Evolutionary conservation across 2,329 filamentous ascomycete species (phyloP), one percentile per base, ranked within the genome.

Genomic region (Fonsecaea erecta): DNA sequence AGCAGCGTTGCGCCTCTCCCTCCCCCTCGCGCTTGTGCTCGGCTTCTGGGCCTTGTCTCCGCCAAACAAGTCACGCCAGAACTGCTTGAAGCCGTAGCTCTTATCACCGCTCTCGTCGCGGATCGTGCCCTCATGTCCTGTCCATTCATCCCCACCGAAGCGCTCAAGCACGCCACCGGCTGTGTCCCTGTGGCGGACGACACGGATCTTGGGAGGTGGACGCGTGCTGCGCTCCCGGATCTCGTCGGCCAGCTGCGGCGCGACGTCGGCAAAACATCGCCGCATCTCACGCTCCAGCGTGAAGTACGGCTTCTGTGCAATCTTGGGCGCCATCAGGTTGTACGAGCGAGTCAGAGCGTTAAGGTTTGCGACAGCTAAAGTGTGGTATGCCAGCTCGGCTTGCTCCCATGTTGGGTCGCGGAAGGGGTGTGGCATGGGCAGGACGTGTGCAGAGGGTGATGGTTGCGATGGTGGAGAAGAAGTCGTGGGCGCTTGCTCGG

Each of bases 281-380:
- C 83, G 84, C 16, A 98, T 83, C 78, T 99, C 95, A 55, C 94
- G 87, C 52, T 93, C 86, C 7, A 98, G 85, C 1, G 84, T 88
- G 74, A 92, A 93, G 77, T 98, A 98, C 0, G 94, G 92, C 77
- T 97, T 97, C 78, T 95, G 96, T 1, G 94, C 93, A 1, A 97
- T 83, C 61, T 92, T 89, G 0, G 95, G 95, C 0, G 95, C 94
- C 88, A 96, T 94, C 2, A 98, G 85, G 73, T 98, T 98, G 81
- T 99, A 99, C 14, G 91, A 91, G 28, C 95, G 86, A 7, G 92
- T 90, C 55, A 96, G 83, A 32, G 80, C 77, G 77, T 98, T 98
- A 62, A 98, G 86, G 63, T 91, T 87, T 53, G 85, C 84, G 69
- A 99, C 85, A 4, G 91, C 86, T 4, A 95, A 84, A 43, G 85